A percentile compares a stretch with the other conserved stretches of the same genome.
Evolutionary conservation across 768 basidiomycete species (phyloP).

Genomic region (Agrocybe praecox): DNA sequence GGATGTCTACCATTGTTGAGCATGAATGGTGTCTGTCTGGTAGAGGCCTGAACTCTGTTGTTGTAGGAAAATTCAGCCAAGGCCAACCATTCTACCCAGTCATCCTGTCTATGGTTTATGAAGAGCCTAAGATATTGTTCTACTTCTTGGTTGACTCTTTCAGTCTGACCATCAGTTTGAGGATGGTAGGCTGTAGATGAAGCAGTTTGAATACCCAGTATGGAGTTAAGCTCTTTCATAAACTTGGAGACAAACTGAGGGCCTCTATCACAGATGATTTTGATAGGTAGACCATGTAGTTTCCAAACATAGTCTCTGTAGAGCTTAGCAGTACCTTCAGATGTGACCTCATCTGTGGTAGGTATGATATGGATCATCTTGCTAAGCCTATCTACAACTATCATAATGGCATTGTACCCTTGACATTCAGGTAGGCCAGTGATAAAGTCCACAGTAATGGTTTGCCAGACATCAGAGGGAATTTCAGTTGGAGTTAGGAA

Average conservation of each 20-base stretch:
- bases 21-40: conserved; percentile 25
- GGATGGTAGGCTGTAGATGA: conserved; percentile 29
- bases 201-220: conserved; percentile 18
- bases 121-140: conserved; percentile 28
- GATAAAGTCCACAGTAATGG: conserved; percentile 33
- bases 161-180: conserved; percentile 4
- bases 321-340: too few species aligned
- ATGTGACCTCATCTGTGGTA: too few species aligned
- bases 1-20: conserved; percentile 31
- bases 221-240: background rate
- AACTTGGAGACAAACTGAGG: background rate
- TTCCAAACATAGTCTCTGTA: too few species aligned
- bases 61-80: conserved; percentile 9
- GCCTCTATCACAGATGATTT: background rate
- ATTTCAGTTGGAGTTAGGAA: conserved; percentile 20
- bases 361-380: conserved; percentile 21
- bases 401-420: conserved; percentile 35
- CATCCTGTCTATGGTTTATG: conserved; percentile 2
- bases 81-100: conserved; percentile 6
- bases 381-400: conserved; percentile 18
- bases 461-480: conserved; percentile 26
- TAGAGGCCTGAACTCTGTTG: conserved; percentile 14
- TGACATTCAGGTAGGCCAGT: conserved; percentile 13
- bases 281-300: conserved; percentile 17
- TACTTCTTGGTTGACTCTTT: background rate